Percentiles rank a stretch among this genome's conserved stretches.
Evolutionary conservation across 306 rosid genomes (phyloP).

Genomic region (Prosopis cineraria): DNA sequence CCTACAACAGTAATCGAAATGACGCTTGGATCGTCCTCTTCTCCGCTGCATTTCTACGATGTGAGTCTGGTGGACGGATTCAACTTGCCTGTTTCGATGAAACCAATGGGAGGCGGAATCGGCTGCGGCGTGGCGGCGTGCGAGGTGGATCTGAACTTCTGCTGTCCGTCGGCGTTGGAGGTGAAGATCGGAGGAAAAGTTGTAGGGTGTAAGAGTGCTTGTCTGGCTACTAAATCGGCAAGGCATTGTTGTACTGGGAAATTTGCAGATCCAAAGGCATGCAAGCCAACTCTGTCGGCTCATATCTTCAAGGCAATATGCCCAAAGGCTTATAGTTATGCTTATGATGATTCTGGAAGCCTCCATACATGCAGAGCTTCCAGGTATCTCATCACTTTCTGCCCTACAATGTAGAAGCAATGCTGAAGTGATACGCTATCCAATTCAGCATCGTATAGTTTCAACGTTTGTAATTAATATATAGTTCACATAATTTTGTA

Average conservation of each 20-base stretch:
- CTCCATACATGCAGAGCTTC: constrained; percentile 66
- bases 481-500: neutral
- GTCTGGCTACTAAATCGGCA: constrained; percentile 70
- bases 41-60: constrained; percentile 25
- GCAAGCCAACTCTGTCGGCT: constrained; percentile 65
- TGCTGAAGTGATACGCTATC: neutral
- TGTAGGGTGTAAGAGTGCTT: constrained; percentile 74
- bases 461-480: neutral
- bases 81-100: constrained; percentile 7
- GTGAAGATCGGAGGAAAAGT: constrained; percentile 54
- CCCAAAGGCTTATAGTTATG: constrained; percentile 71
- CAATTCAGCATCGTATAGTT: neutral
- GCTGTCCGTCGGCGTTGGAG: constrained; percentile 67
- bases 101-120: constrained; percentile 54
- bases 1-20: constrained; percentile 71
- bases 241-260: constrained; percentile 71
- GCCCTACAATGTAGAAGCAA: constrained; percentile 43
- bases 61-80: constrained; percentile 14
- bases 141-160: constrained; percentile 59
- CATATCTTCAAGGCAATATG: constrained; percentile 67
- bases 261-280: constrained; percentile 54
- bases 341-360: constrained; percentile 68
- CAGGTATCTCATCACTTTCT: constrained; percentile 67
- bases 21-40: constrained; percentile 62
- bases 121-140: constrained; percentile 68